phyloP scores from a whole-genome alignment of 805 yeast species.

The Ogataea polymorpha region DNA sequence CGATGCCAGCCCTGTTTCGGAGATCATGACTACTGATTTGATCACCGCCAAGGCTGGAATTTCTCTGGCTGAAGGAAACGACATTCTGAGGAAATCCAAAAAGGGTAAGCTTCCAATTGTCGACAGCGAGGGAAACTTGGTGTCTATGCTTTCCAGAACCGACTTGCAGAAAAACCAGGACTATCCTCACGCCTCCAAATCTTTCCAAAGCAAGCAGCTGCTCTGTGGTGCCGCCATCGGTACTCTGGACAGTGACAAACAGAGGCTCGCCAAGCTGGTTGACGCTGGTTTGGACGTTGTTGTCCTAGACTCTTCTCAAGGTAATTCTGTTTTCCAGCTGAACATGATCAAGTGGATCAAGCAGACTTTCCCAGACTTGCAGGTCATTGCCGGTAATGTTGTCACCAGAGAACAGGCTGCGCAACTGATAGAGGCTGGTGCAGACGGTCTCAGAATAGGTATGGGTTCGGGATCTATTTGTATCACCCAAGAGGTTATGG shows the following conservation, averaged over 20 bases:
- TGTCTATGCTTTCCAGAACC: slow-evolving; percentile 88
- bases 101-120: slow-evolving; percentile 97
- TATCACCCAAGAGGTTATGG: slow-evolving; percentile 99
- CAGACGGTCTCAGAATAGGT: slow-evolving; percentile 97
- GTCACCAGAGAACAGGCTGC: slow-evolving; percentile 99
- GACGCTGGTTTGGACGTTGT: slow-evolving; percentile 98
- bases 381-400: slow-evolving; percentile 97
- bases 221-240: slow-evolving; percentile 99
- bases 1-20: slow-evolving; percentile 55
- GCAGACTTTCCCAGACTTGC: slow-evolving; percentile 68
- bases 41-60: slow-evolving; percentile 83
- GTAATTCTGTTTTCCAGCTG: slow-evolving; percentile 93
- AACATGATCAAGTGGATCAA: slow-evolving; percentile 93
- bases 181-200: slow-evolving; percentile 93
- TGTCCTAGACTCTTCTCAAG: slow-evolving; percentile 93
- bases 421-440: slow-evolving; percentile 88
- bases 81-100: slow-evolving; percentile 84
- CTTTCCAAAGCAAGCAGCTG: slow-evolving; percentile 88
- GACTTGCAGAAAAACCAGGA: slow-evolving; percentile 94
- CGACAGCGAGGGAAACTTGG: slow-evolving; percentile 70
- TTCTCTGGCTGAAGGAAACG: slow-evolving; percentile 81
- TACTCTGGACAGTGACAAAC: slow-evolving; percentile 84
- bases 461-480: slow-evolving; percentile 99
- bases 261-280: slow-evolving; percentile 77
- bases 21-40: slow-evolving; percentile 87